Percentiles rank a stretch among this genome's conserved stretches.
Evolutionary conservation across 805 yeast genomes (phyloP).

Genomic region (Scheffersomyces coipomensis): DNA sequence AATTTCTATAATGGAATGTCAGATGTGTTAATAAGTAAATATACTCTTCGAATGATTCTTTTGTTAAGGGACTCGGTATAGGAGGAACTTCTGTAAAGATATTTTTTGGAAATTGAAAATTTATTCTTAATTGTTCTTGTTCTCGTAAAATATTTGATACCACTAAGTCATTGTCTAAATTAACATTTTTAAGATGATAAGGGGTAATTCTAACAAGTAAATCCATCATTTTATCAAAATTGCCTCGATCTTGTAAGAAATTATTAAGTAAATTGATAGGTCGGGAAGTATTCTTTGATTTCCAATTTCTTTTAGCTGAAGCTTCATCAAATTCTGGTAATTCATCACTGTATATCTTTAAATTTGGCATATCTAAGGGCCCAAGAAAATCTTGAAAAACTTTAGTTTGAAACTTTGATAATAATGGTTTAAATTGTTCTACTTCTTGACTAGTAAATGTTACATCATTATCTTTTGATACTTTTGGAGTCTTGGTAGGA

Average conservation of each 20-base stretch:
- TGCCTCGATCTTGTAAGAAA: constrained; percentile 25
- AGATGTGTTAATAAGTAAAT: constrained; percentile 36
- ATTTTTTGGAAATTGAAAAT: constrained; percentile 16
- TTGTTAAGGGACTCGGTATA: constrained; percentile 24
- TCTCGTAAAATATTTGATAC: constrained; percentile 15
- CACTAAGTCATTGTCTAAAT: constrained; percentile 9
- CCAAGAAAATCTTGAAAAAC: constrained; percentile 29
- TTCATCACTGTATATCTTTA: constrained; percentile 27
- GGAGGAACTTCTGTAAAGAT: constrained; percentile 31
- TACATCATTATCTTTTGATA: background rate
- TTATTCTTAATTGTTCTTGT: constrained; percentile 17
- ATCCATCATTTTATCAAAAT: constrained; percentile 31
- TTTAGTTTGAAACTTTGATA: constrained; percentile 16
- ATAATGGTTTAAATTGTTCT: constrained; percentile 2
- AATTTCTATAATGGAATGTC: constrained; percentile 28
- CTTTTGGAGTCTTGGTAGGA: background rate
- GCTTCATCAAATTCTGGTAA: constrained; percentile 18
- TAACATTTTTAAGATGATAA: constrained; percentile 17
- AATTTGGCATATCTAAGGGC: constrained; percentile 32
- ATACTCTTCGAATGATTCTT: constrained; percentile 29
- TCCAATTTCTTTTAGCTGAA: constrained; percentile 27
- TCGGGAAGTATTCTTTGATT: constrained; percentile 11
- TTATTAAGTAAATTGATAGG: constrained; percentile 18
- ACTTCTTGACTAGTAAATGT: constrained; percentile 4
- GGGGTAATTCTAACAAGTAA: constrained; percentile 32